Evolutionary conservation across 169 alveolate genomes (phyloP).

Genomic region (Eimeria brunetti): DNA sequence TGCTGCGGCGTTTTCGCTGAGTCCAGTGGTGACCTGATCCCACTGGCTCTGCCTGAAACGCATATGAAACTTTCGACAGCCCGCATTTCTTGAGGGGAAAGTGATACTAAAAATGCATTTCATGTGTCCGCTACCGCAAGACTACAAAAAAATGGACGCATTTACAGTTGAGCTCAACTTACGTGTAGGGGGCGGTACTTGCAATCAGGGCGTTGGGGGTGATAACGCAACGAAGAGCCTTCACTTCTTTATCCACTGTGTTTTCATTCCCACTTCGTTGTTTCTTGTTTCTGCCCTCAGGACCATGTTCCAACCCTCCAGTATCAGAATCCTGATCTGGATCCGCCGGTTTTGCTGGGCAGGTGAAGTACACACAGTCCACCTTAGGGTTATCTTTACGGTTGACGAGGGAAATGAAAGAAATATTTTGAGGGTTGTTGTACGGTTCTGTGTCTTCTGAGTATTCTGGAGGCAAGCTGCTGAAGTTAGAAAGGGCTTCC

Average conservation of each 20-base stretch:
- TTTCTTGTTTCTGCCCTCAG: no score
- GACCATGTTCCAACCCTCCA: no score
- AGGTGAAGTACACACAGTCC: background rate
- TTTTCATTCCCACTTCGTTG: no score
- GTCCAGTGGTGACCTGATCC: background rate
- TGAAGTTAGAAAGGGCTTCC: background rate
- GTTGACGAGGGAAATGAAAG: background rate
- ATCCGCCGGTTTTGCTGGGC: background rate
- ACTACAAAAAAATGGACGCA: no score
- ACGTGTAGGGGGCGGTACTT: background rate
- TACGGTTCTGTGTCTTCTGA: background rate
- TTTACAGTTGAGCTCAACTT: background rate
- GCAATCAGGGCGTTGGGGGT: background rate
- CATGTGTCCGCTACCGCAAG: no score
- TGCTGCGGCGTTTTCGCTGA: background rate
- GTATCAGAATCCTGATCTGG: no score
- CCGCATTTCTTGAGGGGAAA: background rate
- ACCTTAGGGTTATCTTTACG: background rate
- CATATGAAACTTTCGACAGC: background rate
- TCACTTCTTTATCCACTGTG: background rate
- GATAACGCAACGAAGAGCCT: conserved; percentile 12
- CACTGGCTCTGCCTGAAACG: background rate
- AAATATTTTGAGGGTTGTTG: background rate
- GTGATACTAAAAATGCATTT: no score
- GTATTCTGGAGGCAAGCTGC: background rate